Percentiles rank a stretch among this genome's conserved stretches.
Conservation (phyloP, 345 rosid species). For the Citrus cavaleriei region DNA sequence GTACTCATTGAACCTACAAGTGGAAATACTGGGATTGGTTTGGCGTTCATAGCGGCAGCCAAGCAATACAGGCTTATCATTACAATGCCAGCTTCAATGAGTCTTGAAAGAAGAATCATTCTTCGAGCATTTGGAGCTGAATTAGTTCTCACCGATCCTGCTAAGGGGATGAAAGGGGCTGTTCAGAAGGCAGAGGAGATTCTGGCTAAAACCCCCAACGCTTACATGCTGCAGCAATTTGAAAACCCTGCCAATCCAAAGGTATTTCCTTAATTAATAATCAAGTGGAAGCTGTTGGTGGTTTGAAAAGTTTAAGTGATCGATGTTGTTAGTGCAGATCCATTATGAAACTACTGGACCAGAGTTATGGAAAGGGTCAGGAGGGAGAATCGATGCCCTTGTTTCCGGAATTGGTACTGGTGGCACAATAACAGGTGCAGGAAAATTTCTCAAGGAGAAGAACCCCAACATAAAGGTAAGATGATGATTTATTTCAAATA, state of each 20-base stretch:
- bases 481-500: background rate
- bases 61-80: conserved; percentile 78
- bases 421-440: conserved; percentile 87
- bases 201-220: conserved; percentile 61
- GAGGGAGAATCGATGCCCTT: conserved; percentile 76
- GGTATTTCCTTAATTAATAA: conserved; percentile 29
- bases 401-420: conserved; percentile 97
- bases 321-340: conserved; percentile 32
- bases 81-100: conserved; percentile 95
- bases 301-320: background rate
- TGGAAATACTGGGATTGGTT: conserved; percentile 92
- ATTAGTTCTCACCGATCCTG: conserved; percentile 80
- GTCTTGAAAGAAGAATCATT: conserved; percentile 85
- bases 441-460: conserved; percentile 80
- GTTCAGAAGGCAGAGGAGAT: conserved; percentile 91
- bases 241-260: conserved; percentile 92
- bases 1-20: conserved; percentile 92
- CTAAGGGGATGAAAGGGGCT: conserved; percentile 93
- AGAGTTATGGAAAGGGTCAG: conserved; percentile 85
- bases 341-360: conserved; percentile 96
- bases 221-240: conserved; percentile 90
- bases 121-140: conserved; percentile 93
- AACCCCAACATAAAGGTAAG: conserved; percentile 70
- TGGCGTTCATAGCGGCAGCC: conserved; percentile 91
- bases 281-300: conserved; percentile 3